Conservation (phyloP, 306 rosid species). For the Cajanus cajan region DNA sequence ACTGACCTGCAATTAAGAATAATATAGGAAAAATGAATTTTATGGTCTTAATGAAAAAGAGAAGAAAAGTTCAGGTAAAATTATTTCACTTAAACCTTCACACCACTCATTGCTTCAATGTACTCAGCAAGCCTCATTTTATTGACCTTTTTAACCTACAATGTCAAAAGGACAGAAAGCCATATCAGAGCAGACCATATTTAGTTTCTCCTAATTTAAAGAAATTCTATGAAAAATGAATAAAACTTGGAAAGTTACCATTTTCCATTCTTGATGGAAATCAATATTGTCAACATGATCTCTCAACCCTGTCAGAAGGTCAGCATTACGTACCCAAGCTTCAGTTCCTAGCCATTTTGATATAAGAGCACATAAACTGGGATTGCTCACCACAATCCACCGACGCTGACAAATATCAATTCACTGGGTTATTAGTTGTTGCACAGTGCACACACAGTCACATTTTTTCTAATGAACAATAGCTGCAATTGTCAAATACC, state of each 20-base stretch:
- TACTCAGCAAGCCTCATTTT: slow-evolving; percentile 77
- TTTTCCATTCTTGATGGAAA: slow-evolving; percentile 63
- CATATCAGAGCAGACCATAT: slow-evolving; percentile 16
- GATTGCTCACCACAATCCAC: slow-evolving; percentile 83
- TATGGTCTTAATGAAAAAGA: slow-evolving; percentile 12
- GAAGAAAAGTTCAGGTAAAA: slow-evolving; percentile 9
- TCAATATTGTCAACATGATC: slow-evolving; percentile 53
- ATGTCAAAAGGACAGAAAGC: slow-evolving; percentile 21
- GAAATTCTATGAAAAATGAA: slow-evolving; percentile 7
- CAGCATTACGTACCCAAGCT: slow-evolving; percentile 70
- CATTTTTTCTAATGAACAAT: slow-evolving; percentile 15
- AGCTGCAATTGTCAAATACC: background rate
- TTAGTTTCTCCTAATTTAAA: slow-evolving; percentile 21
- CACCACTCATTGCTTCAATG: slow-evolving; percentile 70
- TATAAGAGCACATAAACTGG: slow-evolving; percentile 60
- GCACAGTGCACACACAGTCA: background rate
- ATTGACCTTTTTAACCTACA: slow-evolving; percentile 64
- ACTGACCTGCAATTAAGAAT: slow-evolving; percentile 58
- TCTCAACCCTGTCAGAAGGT: slow-evolving; percentile 57
- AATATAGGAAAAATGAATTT: slow-evolving; percentile 23
- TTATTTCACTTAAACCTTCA: slow-evolving; percentile 49
- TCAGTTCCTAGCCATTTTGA: slow-evolving; percentile 82
- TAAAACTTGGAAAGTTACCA: slow-evolving; percentile 45
- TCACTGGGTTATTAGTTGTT: slow-evolving; percentile 29
- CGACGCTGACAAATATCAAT: slow-evolving; percentile 61